These are phyloP conservation scores for Neurospora sp. DNA, from an alignment of 2,329 filamentous ascomycete genomes.

Conservation along the genomic window DNA sequence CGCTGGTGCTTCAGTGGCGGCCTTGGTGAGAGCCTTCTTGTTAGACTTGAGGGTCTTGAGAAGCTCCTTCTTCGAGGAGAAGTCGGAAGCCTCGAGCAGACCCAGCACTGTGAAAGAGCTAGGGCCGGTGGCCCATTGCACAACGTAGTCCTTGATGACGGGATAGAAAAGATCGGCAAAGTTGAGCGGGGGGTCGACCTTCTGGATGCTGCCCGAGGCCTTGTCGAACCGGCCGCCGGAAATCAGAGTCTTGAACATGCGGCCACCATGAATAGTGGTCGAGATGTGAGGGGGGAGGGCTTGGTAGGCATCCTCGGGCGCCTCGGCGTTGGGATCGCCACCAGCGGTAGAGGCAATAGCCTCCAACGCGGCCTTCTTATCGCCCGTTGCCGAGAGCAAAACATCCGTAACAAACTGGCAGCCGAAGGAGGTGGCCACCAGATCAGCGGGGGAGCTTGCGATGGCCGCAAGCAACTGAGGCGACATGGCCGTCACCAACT, in stretches of 20 bases:
- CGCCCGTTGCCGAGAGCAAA: slow-evolving; percentile 64
- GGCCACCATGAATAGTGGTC: slow-evolving; percentile 54
- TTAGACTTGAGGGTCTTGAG: slow-evolving; percentile 62
- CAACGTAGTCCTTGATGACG: slow-evolving; percentile 62
- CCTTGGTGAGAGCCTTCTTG: slow-evolving; percentile 60
- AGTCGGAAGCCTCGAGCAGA: slow-evolving; percentile 65
- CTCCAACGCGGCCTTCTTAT: slow-evolving; percentile 64
- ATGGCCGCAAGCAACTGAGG: slow-evolving; percentile 68
- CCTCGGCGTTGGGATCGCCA: slow-evolving; percentile 38
- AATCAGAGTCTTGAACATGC: slow-evolving; percentile 85
- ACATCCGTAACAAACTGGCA: slow-evolving; percentile 80
- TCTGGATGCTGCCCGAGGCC: slow-evolving; percentile 57
- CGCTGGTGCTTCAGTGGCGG: slow-evolving; percentile 47
- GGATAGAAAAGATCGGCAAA: slow-evolving; percentile 80
- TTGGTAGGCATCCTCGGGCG: slow-evolving; percentile 27
- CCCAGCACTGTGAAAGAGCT: slow-evolving; percentile 82
- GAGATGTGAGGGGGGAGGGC: slow-evolving; percentile 44
- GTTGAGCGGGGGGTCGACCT: slow-evolving; percentile 63
- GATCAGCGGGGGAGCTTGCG: slow-evolving; percentile 52
- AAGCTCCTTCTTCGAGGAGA: slow-evolving; percentile 56
- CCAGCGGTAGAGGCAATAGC: slow-evolving; percentile 58
- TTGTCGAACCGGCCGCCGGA: slow-evolving; percentile 82
- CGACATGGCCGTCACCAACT: slow-evolving; percentile 66
- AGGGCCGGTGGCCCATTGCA: slow-evolving; percentile 77
- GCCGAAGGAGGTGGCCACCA: slow-evolving; percentile 70